Conservation (phyloP, 202 grass and related monocot species). For the Panicum virgatum region DNA sequence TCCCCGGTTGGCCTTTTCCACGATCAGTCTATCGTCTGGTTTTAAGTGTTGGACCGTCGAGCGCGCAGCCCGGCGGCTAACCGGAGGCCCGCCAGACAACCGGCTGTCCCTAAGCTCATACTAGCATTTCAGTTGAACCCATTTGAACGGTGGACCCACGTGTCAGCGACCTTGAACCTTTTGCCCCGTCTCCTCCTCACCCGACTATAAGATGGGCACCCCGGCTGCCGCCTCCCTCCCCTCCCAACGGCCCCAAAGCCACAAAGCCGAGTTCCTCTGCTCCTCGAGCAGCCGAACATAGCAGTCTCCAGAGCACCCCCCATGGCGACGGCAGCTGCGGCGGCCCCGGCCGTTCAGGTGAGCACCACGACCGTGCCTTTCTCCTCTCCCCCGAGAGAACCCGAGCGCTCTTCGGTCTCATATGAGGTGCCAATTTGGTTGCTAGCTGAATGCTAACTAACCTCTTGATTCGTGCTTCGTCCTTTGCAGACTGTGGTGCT, state of each 20-base stretch:
- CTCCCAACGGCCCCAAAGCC: conserved; percentile 11
- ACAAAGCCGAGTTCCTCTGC: conserved; percentile 17
- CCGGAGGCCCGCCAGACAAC: background rate
- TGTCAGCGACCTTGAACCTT: background rate
- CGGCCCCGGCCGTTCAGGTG: conserved; percentile 36
- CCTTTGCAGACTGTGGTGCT: conserved; percentile 69
- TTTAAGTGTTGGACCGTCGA: background rate
- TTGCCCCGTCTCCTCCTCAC: background rate
- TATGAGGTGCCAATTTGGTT: background rate
- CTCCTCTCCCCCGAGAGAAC: background rate
- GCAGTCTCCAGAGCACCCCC: conserved; percentile 3
- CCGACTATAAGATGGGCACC: conserved; percentile 30
- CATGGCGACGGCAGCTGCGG: conserved; percentile 48
- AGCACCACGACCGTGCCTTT: background rate
- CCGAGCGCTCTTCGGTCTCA: background rate
- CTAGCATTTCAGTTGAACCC: background rate
- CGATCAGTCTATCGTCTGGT: background rate
- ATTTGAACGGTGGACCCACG: background rate
- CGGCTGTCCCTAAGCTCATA: background rate
- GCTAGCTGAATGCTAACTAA: background rate
- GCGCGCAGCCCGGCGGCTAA: background rate
- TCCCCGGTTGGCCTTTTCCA: background rate
- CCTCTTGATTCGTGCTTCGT: background rate
- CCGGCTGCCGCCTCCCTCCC: conserved; percentile 8
- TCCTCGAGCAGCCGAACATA: background rate